phyloP scores from a whole-genome alignment of 106 monocot genomes.

The Phalaenopsis aphrodite region DNA sequence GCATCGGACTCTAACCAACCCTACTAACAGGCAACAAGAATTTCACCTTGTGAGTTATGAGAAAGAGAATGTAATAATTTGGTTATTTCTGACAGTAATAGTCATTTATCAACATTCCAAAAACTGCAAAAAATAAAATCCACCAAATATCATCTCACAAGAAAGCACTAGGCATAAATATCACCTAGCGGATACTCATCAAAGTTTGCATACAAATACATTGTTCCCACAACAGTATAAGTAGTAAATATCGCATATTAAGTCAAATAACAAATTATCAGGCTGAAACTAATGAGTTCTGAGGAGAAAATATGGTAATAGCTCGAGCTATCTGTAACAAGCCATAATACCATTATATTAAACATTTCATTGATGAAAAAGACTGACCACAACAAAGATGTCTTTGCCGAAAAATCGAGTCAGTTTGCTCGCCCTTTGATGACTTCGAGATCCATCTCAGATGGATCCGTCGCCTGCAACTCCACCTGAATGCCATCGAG shows the following conservation, averaged over 20 bases:
- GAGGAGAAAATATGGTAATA: not conserved
- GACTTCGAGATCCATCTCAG: slow-evolving; percentile 15
- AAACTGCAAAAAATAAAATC: not conserved
- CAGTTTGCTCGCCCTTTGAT: slow-evolving; percentile 15
- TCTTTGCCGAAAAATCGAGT: not conserved
- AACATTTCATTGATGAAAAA: not conserved
- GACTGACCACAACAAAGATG: not conserved
- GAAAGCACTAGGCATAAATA: not conserved
- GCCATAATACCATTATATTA: not conserved
- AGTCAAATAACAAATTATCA: not conserved
- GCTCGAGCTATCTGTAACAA: not conserved
- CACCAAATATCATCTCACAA: not conserved
- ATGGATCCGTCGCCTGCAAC: slow-evolving; percentile 11
- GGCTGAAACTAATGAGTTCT: not conserved
- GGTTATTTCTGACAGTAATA: no score
- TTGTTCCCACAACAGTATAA: not conserved
- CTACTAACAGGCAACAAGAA: not conserved
- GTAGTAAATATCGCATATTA: not conserved
- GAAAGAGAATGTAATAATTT: no score
- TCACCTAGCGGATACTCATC: not conserved
- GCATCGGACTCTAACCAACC: not conserved
- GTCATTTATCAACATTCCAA: not conserved
- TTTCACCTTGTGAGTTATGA: no score
- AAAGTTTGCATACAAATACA: not conserved
- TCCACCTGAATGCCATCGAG: slow-evolving; percentile 7